Percentiles rank a stretch among this genome's conserved stretches.
phyloP scores from a whole-genome alignment of 495 filamentous ascomycete genomes.

The Cudoniella acicularis region DNA sequence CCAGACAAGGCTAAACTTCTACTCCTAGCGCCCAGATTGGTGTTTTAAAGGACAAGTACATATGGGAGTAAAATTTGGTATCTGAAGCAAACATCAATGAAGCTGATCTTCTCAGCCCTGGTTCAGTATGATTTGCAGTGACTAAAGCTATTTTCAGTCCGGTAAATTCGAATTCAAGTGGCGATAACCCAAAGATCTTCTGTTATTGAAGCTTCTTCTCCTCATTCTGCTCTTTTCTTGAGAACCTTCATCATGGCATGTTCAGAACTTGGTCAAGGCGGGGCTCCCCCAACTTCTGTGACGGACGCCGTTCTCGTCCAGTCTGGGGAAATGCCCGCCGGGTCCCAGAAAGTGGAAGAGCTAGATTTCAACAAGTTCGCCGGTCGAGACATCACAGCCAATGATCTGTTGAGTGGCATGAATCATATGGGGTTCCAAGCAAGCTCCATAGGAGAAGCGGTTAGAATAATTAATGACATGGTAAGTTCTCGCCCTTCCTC shows the following conservation, averaged over 20 bases:
- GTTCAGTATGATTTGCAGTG: neutral
- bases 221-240: too few species aligned
- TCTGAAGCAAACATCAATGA: neutral
- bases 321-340: conserved; percentile 76
- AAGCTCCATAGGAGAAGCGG: conserved; percentile 76
- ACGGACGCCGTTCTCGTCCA: conserved; percentile 84
- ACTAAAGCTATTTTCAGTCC: neutral
- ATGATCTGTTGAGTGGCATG: conserved; percentile 81
- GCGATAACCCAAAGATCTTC: too few species aligned
- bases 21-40: too few species aligned
- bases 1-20: too few species aligned
- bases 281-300: conserved; percentile 55
- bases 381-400: conserved; percentile 72
- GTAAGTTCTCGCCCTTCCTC: conserved; percentile 41
- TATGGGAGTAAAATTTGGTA: neutral
- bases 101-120: neutral
- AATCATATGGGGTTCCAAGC: conserved; percentile 89
- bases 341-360: conserved; percentile 69
- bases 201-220: too few species aligned
- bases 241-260: neutral
- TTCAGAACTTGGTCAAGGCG: neutral
- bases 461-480: conserved; percentile 92
- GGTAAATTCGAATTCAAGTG: neutral
- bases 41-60: neutral
- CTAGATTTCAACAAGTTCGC: conserved; percentile 84